Evolutionary conservation across 2,329 filamentous ascomycete genomes (phyloP).

Genomic region (Penicillium freii): DNA sequence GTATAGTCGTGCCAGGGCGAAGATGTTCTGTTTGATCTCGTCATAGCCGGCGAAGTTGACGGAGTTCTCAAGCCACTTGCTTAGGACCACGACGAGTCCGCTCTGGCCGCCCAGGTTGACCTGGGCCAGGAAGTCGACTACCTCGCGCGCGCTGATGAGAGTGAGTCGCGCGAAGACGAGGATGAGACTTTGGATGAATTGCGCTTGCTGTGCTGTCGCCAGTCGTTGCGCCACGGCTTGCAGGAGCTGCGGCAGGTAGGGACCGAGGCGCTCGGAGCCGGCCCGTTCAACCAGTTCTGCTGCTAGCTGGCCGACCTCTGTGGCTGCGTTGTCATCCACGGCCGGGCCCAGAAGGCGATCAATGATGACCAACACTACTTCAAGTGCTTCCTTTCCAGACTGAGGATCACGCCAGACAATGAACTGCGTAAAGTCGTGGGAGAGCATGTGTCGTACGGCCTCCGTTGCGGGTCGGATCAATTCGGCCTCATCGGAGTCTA

Average conservation of each 20-base stretch:
- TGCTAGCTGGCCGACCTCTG: slow-evolving; percentile 92
- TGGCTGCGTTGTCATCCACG: slow-evolving; percentile 89
- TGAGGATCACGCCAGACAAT: slow-evolving; percentile 79
- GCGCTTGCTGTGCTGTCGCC: slow-evolving; percentile 75
- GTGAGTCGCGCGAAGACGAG: slow-evolving; percentile 91
- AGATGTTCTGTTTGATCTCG: slow-evolving; percentile 94
- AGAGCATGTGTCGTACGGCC: slow-evolving; percentile 82
- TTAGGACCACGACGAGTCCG: slow-evolving; percentile 83
- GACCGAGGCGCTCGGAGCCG: slow-evolving; percentile 83
- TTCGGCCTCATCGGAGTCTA: slow-evolving; percentile 82
- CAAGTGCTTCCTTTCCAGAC: slow-evolving; percentile 75
- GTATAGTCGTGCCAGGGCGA: slow-evolving; percentile 89
- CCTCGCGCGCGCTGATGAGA: slow-evolving; percentile 78
- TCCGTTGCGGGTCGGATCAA: slow-evolving; percentile 82
- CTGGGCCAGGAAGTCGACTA: slow-evolving; percentile 85
- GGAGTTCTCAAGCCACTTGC: slow-evolving; percentile 97
- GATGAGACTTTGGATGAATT: slow-evolving; percentile 93
- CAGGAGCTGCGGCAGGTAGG: slow-evolving; percentile 83
- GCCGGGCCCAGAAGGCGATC: slow-evolving; percentile 79
- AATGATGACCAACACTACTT: slow-evolving; percentile 86
- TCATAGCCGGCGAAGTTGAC: slow-evolving; percentile 98
- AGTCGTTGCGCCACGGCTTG: slow-evolving; percentile 84
- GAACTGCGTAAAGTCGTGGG: slow-evolving; percentile 85
- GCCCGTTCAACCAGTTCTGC: slow-evolving; percentile 95
- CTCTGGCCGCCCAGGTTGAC: slow-evolving; percentile 72